Percentiles rank a stretch among this genome's conserved stretches.
These are phyloP conservation scores for Ogataea wickerhamii DNA, from an alignment of 805 yeast genomes.

Conservation along the genomic window DNA sequence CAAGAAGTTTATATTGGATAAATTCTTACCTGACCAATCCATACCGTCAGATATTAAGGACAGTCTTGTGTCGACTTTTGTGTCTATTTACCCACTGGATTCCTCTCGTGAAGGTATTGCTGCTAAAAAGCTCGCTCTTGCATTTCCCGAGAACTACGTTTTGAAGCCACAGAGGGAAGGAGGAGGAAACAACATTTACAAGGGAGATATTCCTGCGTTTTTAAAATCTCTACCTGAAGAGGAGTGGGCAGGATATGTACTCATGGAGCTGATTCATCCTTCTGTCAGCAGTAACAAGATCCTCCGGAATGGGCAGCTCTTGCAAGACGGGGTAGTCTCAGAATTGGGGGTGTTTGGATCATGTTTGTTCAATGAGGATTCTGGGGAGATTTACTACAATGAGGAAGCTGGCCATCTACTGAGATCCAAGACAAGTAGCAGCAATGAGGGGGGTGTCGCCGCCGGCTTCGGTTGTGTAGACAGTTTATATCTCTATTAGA, in stretches of 20 bases:
- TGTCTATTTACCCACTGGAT: slow-evolving; percentile 84
- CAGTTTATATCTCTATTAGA: slow-evolving; percentile 53
- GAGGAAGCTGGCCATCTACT: slow-evolving; percentile 78
- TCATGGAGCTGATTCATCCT: slow-evolving; percentile 91
- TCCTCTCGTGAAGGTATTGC: slow-evolving; percentile 53
- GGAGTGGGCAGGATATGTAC: slow-evolving; percentile 86
- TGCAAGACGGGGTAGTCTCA: slow-evolving; percentile 73
- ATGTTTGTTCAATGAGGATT: slow-evolving; percentile 63
- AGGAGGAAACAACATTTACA: slow-evolving; percentile 94
- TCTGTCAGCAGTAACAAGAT: slow-evolving; percentile 66
- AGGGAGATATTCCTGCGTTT: slow-evolving; percentile 77
- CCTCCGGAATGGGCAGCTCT: slow-evolving; percentile 59
- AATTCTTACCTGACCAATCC: slow-evolving; percentile 36
- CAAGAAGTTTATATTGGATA: slow-evolving; percentile 41
- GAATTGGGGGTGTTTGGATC: slow-evolving; percentile 93
- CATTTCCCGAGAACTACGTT: slow-evolving; percentile 67
- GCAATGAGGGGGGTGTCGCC: slow-evolving; percentile 98
- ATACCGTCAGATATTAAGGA: slow-evolving; percentile 8
- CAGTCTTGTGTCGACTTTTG: slow-evolving; percentile 61
- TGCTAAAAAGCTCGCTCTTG: slow-evolving; percentile 67
- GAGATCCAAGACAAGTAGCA: slow-evolving; percentile 80
- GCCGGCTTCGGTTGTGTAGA: slow-evolving; percentile 99
- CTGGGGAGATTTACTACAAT: slow-evolving; percentile 57
- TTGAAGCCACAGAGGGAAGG: slow-evolving; percentile 98
- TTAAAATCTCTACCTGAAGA: slow-evolving; percentile 53